Percentiles rank a stretch among this genome's conserved stretches.
These are phyloP conservation scores for Russula dissimulans DNA, from an alignment of 768 basidiomycete genomes.

Conservation along the genomic window DNA sequence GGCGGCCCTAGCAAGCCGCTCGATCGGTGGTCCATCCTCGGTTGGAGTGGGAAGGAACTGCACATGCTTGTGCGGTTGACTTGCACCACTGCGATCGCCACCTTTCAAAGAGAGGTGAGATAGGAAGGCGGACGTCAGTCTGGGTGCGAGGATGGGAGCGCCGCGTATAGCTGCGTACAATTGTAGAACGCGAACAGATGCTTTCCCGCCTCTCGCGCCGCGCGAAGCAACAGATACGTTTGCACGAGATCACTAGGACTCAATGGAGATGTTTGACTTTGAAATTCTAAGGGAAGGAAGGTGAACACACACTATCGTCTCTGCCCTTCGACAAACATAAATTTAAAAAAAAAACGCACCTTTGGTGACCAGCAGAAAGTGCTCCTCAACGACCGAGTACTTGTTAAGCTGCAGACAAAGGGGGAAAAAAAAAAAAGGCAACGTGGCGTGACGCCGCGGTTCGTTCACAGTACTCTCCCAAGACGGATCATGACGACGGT, in stretches of 20 bases:
- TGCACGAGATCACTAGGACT: constrained; percentile 71
- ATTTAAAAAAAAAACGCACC: constrained; percentile 33
- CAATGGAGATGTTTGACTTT: constrained; percentile 71
- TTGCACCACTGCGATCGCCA: constrained; percentile 73
- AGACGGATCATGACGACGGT: no score
- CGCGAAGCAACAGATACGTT: constrained; percentile 61
- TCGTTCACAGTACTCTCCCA: background rate
- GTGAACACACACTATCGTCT: background rate
- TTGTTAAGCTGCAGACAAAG: constrained; percentile 58
- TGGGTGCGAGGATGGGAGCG: background rate
- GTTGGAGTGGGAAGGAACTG: constrained; percentile 66
- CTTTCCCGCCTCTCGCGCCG: constrained; percentile 51
- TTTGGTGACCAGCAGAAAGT: constrained; percentile 84
- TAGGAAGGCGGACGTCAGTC: background rate
- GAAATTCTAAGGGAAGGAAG: constrained; percentile 38
- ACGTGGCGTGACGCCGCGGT: no score
- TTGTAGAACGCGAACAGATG: constrained; percentile 84
- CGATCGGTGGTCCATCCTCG: constrained; percentile 65
- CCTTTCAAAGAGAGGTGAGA: constrained; percentile 33
- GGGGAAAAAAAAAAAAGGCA: no score
- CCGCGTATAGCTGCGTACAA: constrained; percentile 37
- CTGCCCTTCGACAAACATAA: background rate
- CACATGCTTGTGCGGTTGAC: constrained; percentile 86
- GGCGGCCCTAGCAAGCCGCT: constrained; percentile 50
- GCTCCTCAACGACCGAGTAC: constrained; percentile 72